phyloP scores from a whole-genome alignment of 768 basidiomycete species.

The Leccinum fibrillosum region DNA sequence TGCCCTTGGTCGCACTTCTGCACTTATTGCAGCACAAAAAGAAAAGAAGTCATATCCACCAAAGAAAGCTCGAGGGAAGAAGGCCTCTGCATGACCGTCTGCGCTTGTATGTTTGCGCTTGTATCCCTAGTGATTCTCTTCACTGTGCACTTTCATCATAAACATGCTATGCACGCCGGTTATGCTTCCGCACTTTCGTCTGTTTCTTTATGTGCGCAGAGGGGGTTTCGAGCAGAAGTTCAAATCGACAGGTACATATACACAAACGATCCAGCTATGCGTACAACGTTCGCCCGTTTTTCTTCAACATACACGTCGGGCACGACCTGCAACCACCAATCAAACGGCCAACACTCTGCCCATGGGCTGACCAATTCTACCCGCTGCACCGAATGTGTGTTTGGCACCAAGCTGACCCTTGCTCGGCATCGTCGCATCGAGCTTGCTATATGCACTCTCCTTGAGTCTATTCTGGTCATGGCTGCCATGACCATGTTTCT shows the following conservation, averaged over 20 bases:
- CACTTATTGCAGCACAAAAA: slow-evolving; percentile 64
- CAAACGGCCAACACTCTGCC: slow-evolving; percentile 41
- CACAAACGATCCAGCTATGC: slow-evolving; percentile 7
- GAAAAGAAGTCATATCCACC: slow-evolving; percentile 64
- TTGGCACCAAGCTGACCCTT: slow-evolving; percentile 34
- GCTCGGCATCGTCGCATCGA: slow-evolving; percentile 48
- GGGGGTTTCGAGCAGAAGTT: slow-evolving; percentile 1
- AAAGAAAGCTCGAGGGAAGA: slow-evolving; percentile 75
- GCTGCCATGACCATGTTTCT: slow-evolving; percentile 36
- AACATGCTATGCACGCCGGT: slow-evolving; percentile 9
- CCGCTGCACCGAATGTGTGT: slow-evolving; percentile 41
- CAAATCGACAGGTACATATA: slow-evolving; percentile 18
- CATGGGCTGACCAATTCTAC: slow-evolving; percentile 57
- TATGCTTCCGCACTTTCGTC: slow-evolving; percentile 1
- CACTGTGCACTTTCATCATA: slow-evolving; percentile 21
- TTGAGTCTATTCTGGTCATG: slow-evolving; percentile 46
- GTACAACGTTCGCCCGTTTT: slow-evolving; percentile 3
- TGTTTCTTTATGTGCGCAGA: not conserved
- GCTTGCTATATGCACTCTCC: slow-evolving; percentile 44
- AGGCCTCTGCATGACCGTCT: slow-evolving; percentile 32
- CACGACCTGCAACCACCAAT: not conserved
- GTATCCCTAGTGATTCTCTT: slow-evolving; percentile 24
- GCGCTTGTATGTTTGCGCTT: slow-evolving; percentile 23
- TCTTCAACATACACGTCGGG: not conserved
- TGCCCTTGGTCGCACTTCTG: slow-evolving; percentile 72